Evolutionary conservation across 306 rosid species (phyloP).

Genomic region (Hippophae gyantsensis): DNA sequence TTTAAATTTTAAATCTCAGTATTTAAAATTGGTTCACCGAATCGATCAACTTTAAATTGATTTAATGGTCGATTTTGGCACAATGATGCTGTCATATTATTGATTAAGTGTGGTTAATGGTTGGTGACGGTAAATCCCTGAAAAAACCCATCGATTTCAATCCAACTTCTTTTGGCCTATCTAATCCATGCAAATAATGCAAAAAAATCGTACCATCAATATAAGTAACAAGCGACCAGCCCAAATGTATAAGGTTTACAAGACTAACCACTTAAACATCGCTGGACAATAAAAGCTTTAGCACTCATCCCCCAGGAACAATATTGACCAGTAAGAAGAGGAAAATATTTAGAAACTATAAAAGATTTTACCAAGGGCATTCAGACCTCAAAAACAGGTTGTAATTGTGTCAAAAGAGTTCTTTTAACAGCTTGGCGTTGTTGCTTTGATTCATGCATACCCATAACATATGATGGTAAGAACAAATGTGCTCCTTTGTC

Average conservation of each 20-base stretch:
- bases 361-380: constrained; percentile 4
- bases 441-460: constrained; percentile 90
- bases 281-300: no score
- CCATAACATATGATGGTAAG: constrained; percentile 87
- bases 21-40: no score
- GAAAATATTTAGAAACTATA: not conserved
- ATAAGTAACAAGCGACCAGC: constrained; percentile 8
- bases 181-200: not conserved
- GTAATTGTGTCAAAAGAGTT: constrained; percentile 47
- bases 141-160: no score
- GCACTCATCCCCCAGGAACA: no score
- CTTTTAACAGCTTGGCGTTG: constrained; percentile 80
- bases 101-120: no score
- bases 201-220: constrained; percentile 22
- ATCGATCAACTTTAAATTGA: no score
- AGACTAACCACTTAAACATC: not conserved
- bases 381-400: constrained; percentile 71
- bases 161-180: no score
- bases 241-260: not conserved
- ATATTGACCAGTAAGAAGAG: no score
- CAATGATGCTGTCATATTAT: no score
- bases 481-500: constrained; percentile 85
- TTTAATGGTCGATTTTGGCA: no score
- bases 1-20: no score
- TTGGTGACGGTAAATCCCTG: no score